Conservation (phyloP, 192 early-diverging fungal genomes). For the Mortierella alpina region DNA sequence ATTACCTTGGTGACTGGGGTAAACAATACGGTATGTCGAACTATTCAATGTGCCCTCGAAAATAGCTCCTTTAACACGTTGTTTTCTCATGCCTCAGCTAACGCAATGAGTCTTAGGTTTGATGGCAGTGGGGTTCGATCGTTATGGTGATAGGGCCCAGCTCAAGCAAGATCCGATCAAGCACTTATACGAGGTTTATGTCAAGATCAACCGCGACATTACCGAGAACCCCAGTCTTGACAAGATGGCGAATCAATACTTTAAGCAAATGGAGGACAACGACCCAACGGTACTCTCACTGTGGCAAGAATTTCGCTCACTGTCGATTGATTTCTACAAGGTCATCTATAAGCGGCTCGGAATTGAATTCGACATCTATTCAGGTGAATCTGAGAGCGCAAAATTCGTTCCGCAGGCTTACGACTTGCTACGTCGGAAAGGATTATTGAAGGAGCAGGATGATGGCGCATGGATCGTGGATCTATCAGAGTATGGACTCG, state of each 20-base stretch:
- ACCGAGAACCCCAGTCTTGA: constrained; percentile 69
- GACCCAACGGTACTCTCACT: constrained; percentile 74
- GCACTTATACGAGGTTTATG: constrained; percentile 92
- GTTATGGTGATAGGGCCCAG: constrained; percentile 76
- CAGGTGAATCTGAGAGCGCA: constrained; percentile 89
- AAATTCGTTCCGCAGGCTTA: constrained; percentile 72
- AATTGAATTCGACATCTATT: constrained; percentile 88
- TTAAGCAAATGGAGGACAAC: constrained; percentile 88
- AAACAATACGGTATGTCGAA: constrained; percentile 89
- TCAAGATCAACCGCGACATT: constrained; percentile 81
- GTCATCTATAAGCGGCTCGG: constrained; percentile 84
- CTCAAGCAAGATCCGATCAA: constrained; percentile 83
- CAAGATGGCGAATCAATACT: constrained; percentile 85
- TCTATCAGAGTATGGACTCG: constrained; percentile 79
- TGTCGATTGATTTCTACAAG: constrained; percentile 87
- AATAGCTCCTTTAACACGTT: background rate
- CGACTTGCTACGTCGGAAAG: constrained; percentile 70
- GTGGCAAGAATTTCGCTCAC: constrained; percentile 88
- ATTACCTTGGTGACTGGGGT: constrained; percentile 99
- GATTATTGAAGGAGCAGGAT: constrained; percentile 69
- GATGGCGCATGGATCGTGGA: constrained; percentile 85
- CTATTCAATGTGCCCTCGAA: background rate
- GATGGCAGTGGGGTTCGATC: constrained; percentile 88
- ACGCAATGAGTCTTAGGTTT: constrained; percentile 61
- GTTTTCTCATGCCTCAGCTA: background rate